Evolutionary conservation across 176 grass and related monocot species (phyloP).

Genomic region (Carex myosuroides): DNA sequence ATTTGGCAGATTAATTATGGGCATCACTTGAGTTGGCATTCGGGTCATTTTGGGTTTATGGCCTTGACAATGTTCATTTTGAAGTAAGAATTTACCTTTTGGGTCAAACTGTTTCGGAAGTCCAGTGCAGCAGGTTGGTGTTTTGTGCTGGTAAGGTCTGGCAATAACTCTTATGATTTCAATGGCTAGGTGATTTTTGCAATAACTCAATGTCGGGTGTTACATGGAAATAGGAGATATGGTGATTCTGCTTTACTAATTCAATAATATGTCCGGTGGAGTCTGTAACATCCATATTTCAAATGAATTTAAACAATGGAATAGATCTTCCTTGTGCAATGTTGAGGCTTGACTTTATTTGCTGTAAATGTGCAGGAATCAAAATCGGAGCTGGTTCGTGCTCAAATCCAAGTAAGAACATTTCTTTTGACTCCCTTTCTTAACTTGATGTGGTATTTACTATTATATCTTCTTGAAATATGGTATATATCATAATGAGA

Average conservation of each 20-base stretch:
- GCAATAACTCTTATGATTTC: neutral
- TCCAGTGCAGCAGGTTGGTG: neutral
- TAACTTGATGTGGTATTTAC: neutral
- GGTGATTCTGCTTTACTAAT: neutral
- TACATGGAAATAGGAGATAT: neutral
- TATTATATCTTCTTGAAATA: neutral
- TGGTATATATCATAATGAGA: neutral
- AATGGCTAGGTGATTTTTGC: neutral
- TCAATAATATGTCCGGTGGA: neutral
- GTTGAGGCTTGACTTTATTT: neutral
- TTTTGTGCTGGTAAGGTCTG: neutral
- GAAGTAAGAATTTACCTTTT: neutral
- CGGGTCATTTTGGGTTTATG: neutral
- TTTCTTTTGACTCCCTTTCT: conserved; percentile 9
- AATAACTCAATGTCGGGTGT: neutral
- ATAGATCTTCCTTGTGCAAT: neutral
- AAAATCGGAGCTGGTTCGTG: conserved; percentile 47
- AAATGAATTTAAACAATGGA: neutral
- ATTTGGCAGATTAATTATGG: neutral
- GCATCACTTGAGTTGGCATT: neutral
- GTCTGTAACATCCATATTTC: neutral
- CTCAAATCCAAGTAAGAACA: conserved; percentile 70
- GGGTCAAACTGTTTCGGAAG: neutral
- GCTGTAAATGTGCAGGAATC: conserved; percentile 39
- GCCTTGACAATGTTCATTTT: neutral